A percentile compares a stretch with the other conserved stretches of the same genome.
Evolutionary conservation across 306 rosid genomes (phyloP).

Genomic region (Quercus suber): DNA sequence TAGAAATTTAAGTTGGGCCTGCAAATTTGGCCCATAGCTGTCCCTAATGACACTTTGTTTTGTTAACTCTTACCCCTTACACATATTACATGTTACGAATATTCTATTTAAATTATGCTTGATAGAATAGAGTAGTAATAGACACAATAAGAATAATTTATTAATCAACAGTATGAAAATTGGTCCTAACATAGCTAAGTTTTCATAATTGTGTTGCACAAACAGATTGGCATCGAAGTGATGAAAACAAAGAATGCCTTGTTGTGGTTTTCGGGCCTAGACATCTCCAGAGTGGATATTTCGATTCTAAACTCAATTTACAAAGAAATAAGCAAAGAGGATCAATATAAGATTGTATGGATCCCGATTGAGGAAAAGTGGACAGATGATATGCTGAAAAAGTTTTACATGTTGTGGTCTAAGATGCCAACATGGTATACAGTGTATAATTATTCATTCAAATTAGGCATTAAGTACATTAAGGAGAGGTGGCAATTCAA

Average conservation of each 20-base stretch:
- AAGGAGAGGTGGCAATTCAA: conserved; percentile 29
- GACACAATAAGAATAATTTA: no score
- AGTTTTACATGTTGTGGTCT: conserved; percentile 19
- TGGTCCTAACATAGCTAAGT: no score
- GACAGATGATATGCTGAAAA: conserved; percentile 14
- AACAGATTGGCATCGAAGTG: conserved; percentile 13
- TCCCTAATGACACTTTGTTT: no score
- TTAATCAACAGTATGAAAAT: no score
- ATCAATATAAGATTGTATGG: conserved; percentile 31
- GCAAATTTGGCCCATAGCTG: no score
- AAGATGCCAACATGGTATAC: conserved; percentile 49
- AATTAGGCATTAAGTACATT: conserved; percentile 26
- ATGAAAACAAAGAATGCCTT: conserved; percentile 24
- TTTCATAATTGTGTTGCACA: background rate
- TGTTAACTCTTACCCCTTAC: no score
- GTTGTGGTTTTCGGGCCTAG: conserved; percentile 28
- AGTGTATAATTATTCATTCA: background rate
- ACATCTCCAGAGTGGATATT: conserved; percentile 26
- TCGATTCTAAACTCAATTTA: conserved; percentile 19
- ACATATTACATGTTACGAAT: no score
- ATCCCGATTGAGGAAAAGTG: conserved; percentile 31
- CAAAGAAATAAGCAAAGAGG: conserved; percentile 10
- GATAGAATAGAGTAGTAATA: no score
- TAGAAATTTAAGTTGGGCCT: no score
- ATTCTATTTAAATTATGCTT: no score